These are phyloP conservation scores for Trichosporon faecale DNA, from an alignment of 1,284 basidiomycete species.

Conservation along the genomic window DNA sequence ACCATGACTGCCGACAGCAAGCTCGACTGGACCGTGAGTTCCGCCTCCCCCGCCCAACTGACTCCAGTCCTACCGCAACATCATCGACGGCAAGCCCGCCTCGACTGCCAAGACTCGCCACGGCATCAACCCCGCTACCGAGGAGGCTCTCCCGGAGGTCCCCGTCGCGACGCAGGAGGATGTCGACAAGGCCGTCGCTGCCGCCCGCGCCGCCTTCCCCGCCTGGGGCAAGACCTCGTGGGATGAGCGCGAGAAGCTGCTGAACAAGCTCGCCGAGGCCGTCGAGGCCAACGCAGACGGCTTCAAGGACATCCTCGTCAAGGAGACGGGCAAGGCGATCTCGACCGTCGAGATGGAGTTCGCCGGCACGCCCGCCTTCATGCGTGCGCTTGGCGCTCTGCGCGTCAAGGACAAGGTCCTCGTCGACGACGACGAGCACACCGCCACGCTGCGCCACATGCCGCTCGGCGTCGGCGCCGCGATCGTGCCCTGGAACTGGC, in stretches of 20 bases:
- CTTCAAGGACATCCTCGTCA: conserved; percentile 43
- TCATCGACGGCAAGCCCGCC: conserved; percentile 77
- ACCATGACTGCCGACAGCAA: not conserved
- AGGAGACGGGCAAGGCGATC: conserved; percentile 85
- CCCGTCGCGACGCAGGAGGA: conserved; percentile 82
- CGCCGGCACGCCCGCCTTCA: conserved; percentile 71
- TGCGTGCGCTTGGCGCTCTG: conserved; percentile 82
- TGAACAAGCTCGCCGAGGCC: conserved; percentile 34
- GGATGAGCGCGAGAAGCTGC: conserved; percentile 32
- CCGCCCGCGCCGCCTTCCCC: conserved; percentile 73
- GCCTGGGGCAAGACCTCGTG: conserved; percentile 73
- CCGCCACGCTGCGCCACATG: conserved; percentile 74
- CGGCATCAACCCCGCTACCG: conserved; percentile 82
- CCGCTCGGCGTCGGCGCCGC: conserved; percentile 65
- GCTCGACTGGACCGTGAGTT: not conserved
- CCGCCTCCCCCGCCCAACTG: conserved; percentile 54
- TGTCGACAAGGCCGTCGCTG: conserved; percentile 72
- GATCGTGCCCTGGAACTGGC: conserved; percentile 66
- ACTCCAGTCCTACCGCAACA: conserved; percentile 67
- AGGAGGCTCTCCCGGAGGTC: conserved; percentile 70
- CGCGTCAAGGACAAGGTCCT: conserved; percentile 70
- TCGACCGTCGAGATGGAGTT: conserved; percentile 76
- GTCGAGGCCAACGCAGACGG: conserved; percentile 40
- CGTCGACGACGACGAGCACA: conserved; percentile 72
- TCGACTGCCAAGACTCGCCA: conserved; percentile 65